Conservation (phyloP, 192 early-diverging fungal species). For the Coemansia sp. region DNA sequence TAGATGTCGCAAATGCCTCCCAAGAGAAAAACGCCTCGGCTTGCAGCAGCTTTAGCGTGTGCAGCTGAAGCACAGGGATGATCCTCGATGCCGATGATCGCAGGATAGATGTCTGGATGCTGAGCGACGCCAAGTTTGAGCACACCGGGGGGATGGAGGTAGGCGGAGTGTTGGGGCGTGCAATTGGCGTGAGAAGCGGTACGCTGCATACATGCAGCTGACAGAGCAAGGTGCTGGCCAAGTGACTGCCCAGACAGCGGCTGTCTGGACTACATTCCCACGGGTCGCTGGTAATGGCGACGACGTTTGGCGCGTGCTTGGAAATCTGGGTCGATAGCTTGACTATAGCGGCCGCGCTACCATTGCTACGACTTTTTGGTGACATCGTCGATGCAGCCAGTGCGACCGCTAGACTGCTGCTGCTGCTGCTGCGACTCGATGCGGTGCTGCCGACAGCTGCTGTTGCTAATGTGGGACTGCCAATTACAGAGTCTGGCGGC, state of each 20-base stretch:
- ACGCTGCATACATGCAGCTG: conserved; percentile 10
- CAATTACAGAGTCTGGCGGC: background rate
- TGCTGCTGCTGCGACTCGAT: no score
- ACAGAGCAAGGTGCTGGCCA: conserved; percentile 1
- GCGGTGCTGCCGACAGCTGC: no score
- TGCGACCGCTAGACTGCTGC: background rate
- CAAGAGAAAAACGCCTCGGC: conserved; percentile 42
- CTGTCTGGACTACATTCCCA: conserved; percentile 25
- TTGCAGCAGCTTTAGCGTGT: conserved; percentile 19
- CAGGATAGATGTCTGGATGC: conserved; percentile 24
- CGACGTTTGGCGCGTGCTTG: conserved; percentile 10
- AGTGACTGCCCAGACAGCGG: conserved; percentile 5
- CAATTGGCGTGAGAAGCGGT: no score
- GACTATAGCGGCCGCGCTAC: no score
- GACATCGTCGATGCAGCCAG: no score
- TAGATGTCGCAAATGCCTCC: conserved; percentile 24
- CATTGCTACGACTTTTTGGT: no score
- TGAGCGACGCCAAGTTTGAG: conserved; percentile 12
- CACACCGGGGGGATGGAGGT: background rate
- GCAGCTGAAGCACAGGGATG: conserved; percentile 8
- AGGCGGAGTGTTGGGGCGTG: no score
- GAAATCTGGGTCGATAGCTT: no score
- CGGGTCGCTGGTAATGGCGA: conserved; percentile 1
- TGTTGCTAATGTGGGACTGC: no score
- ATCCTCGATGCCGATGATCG: background rate